Evolutionary conservation across 768 basidiomycete species (phyloP).

Genomic region (Rhizopogon vesiculosus): DNA sequence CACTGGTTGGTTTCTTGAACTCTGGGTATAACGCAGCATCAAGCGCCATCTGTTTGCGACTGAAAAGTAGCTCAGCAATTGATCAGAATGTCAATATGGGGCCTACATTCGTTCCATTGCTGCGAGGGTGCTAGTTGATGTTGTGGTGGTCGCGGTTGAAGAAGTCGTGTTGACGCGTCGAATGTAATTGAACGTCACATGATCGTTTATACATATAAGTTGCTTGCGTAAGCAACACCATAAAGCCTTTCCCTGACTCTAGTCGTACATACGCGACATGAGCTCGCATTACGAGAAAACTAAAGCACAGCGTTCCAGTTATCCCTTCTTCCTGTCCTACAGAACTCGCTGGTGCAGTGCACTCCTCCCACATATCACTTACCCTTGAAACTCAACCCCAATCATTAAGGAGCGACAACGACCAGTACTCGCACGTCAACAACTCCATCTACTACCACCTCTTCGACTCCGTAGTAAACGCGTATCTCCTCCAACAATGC

Average conservation of each 20-base stretch:
- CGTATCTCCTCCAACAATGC: constrained; percentile 68
- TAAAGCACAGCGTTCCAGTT: constrained; percentile 38
- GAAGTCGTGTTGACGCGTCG: constrained; percentile 19
- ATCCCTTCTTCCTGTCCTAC: constrained; percentile 55
- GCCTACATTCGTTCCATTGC: constrained; percentile 24
- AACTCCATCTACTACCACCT: constrained; percentile 79
- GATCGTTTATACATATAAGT: not conserved
- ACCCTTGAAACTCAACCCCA: not conserved
- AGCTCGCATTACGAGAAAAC: not conserved
- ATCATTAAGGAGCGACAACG: constrained; percentile 73
- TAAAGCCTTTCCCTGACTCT: too few species aligned
- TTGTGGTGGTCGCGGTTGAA: not conserved
- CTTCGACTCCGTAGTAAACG: constrained; percentile 79
- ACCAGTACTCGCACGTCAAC: constrained; percentile 81
- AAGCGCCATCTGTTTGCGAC: constrained; percentile 22
- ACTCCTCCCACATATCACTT: constrained; percentile 1
- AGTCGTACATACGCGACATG: not conserved
- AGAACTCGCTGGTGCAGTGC: constrained; percentile 60
- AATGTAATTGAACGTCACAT: constrained; percentile 12
- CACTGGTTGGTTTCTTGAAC: constrained; percentile 20
- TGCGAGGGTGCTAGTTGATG: constrained; percentile 4
- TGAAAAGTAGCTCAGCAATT: not conserved
- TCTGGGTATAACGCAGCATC: constrained; percentile 24
- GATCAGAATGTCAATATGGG: too few species aligned
- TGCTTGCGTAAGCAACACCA: too few species aligned